Evolutionary conservation across 2,329 filamentous ascomycete species (phyloP).

Genomic region (Magnaporthiopsis incrustans): DNA sequence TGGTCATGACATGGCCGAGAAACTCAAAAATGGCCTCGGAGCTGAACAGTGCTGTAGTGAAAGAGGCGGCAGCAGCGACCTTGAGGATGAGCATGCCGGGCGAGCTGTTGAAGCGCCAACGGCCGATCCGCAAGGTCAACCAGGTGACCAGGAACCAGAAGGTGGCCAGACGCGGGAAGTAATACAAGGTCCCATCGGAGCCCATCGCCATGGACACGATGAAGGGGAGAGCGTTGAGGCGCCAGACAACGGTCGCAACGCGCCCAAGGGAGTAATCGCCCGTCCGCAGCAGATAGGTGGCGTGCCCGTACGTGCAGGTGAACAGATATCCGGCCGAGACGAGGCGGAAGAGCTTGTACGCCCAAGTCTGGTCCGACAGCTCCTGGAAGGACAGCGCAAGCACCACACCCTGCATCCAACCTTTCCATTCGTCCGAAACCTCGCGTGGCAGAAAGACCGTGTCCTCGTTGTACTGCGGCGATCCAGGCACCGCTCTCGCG

Average conservation of each 20-base stretch:
- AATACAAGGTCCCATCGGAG: constrained; percentile 48
- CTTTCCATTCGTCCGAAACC: constrained; percentile 59
- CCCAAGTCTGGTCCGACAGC: constrained; percentile 37
- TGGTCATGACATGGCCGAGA: constrained; percentile 3
- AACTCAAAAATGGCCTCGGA: constrained; percentile 3
- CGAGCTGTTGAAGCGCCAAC: constrained; percentile 31
- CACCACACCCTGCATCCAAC: constrained; percentile 51
- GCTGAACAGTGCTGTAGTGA: constrained; percentile 9
- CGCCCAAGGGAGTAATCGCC: constrained; percentile 48
- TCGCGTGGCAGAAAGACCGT: constrained; percentile 40
- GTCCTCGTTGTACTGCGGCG: constrained; percentile 12
- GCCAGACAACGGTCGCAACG: constrained; percentile 43
- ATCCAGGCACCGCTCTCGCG: too few species aligned
- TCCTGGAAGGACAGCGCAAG: constrained; percentile 46
- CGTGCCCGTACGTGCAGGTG: constrained; percentile 54
- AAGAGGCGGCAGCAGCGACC: neutral
- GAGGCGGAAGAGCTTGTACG: constrained; percentile 47
- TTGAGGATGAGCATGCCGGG: constrained; percentile 14
- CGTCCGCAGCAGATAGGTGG: constrained; percentile 47
- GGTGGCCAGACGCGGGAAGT: constrained; percentile 49
- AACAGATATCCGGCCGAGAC: constrained; percentile 53
- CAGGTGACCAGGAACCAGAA: constrained; percentile 58
- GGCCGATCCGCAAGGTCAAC: constrained; percentile 36
- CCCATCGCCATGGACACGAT: constrained; percentile 46
- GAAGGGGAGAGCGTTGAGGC: constrained; percentile 48